Evolutionary conservation across 2,329 filamentous ascomycete species (phyloP), one percentile per base, ranked within the genome.

Genomic region (Trichoderma pleuroti): DNA sequence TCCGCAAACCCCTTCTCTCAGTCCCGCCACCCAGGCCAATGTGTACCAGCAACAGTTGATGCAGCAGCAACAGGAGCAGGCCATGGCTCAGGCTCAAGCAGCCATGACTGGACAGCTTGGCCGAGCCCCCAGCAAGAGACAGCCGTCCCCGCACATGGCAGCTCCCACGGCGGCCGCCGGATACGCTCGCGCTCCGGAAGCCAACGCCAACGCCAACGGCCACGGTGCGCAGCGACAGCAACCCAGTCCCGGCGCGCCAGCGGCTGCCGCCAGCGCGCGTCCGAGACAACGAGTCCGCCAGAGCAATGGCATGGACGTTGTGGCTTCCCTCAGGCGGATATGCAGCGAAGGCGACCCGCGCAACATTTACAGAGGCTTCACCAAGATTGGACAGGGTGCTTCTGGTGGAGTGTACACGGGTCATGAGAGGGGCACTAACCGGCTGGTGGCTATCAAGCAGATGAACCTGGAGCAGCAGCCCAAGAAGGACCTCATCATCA

Each of bases 401-500:
- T 98, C 95, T 10, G 96, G 96, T 75, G 96, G 96, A 72, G 96
- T 99, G 1, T 99, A 90, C 78, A 97, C 93, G 0, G 96, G 95
- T 4, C 93, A 95, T 78, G 93, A 98, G 80, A 87, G 90, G 74
- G 91, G 89, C 70, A 92, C 90, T 49, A 97, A 97, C 81, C 90
- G 92, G 73, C 90, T 97, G 75, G 96, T 99, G 46, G 96, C 96
- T 54, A 98, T 99, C 82, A 99, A 99, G 84, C 96, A 99, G 84
- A 99, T 99, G 96, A 98, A 98, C 75, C 84, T 99, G 70, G 96
- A 98, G 81, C 92, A 98, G 82, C 96, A 99, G 78, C 96, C 96
- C 3, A 98, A 98, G 87, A 99, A 99, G 82, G 96, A 99, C 76
- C 85, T 98, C 62, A 99, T 99, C 77, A 98, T 99, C 82, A 99